phyloP scores from a whole-genome alignment of 805 yeast genomes.

The Limtongia smithiae region DNA sequence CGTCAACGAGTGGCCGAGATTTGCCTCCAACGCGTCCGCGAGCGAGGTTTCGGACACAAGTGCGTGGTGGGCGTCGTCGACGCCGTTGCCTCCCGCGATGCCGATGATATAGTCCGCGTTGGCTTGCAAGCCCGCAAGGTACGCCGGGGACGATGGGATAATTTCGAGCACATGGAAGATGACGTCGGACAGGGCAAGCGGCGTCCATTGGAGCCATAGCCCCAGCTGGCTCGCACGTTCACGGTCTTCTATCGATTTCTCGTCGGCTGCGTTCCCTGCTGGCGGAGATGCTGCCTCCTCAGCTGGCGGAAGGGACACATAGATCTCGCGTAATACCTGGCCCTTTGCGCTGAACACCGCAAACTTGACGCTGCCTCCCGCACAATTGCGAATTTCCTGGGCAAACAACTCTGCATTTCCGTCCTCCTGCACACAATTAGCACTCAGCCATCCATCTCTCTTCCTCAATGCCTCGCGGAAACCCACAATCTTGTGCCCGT shows the following conservation, averaged over 20 bases:
- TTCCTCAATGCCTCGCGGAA: background rate
- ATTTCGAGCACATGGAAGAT: conserved; percentile 84
- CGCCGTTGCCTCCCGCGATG: conserved; percentile 76
- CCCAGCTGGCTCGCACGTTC: conserved; percentile 40
- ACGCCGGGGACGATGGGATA: conserved; percentile 75
- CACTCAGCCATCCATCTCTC: no score
- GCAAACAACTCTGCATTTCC: conserved; percentile 16
- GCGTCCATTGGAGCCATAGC: conserved; percentile 66
- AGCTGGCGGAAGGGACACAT: conserved; percentile 37
- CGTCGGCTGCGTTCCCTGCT: background rate
- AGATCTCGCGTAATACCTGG: conserved; percentile 41
- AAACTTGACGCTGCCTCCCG: conserved; percentile 25
- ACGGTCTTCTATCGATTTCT: background rate
- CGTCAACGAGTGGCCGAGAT: conserved; percentile 13
- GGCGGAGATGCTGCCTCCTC: no score
- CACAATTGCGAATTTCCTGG: conserved; percentile 23
- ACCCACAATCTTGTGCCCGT: conserved; percentile 56
- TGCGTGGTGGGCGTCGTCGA: no score
- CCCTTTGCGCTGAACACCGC: conserved; percentile 31
- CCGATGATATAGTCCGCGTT: conserved; percentile 87
- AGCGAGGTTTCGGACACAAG: conserved; percentile 16
- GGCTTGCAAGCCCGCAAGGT: conserved; percentile 74
- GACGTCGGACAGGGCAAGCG: conserved; percentile 67
- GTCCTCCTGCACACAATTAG: conserved; percentile 11
- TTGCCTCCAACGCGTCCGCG: conserved; percentile 15